Conservation (phyloP, 2,329 filamentous ascomycete species). For the Alternaria novae-zelandiae region DNA sequence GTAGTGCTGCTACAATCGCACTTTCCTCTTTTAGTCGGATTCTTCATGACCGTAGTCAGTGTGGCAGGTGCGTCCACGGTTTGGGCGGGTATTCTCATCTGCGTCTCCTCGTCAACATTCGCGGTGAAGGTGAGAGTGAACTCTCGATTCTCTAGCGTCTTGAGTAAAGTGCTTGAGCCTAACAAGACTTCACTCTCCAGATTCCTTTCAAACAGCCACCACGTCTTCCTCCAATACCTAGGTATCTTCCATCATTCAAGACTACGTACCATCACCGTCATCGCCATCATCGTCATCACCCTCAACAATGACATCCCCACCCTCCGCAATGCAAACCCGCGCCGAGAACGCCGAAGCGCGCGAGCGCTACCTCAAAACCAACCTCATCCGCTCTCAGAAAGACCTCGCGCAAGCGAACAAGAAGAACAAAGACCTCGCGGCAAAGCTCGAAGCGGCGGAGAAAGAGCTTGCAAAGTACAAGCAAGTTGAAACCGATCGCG, state of each 20-base stretch:
- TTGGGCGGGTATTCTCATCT: neutral
- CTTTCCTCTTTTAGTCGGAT: neutral
- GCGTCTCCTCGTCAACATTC: neutral
- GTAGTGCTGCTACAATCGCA: neutral
- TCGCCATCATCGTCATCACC: neutral
- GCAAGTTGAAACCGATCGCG: neutral
- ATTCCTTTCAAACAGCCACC: neutral
- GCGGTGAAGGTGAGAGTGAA: neutral
- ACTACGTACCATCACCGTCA: neutral
- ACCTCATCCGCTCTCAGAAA: neutral
- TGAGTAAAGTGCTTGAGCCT: neutral
- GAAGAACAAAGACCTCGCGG: neutral
- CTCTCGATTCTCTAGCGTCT: neutral
- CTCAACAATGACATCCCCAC: neutral
- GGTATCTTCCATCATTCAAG: neutral
- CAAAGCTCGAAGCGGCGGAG: neutral
- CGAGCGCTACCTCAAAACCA: neutral
- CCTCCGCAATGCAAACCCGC: neutral
- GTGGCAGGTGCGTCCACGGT: neutral
- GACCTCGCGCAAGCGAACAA: neutral
- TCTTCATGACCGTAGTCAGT: neutral
- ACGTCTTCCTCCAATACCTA: neutral
- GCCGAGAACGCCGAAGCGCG: neutral
- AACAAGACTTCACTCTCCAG: neutral
- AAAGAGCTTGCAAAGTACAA: neutral